Conservation (phyloP, 768 basidiomycete genomes). For the Udeniomyces megalosporus region DNA sequence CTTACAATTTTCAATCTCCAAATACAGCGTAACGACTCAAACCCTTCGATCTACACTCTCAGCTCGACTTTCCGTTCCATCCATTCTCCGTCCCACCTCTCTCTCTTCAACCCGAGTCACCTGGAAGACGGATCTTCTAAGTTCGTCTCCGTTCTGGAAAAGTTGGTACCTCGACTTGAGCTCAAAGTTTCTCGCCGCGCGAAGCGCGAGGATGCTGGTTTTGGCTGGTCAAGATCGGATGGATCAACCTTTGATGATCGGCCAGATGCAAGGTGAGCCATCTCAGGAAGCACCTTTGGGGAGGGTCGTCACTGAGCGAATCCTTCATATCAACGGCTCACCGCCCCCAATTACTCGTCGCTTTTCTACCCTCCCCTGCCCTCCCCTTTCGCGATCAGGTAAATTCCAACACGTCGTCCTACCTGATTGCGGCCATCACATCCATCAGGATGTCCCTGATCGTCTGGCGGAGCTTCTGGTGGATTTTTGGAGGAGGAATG, state of each 20-base stretch:
- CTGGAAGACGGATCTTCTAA: conserved; percentile 72
- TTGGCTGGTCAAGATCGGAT: conserved; percentile 85
- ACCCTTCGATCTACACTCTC: conserved; percentile 67
- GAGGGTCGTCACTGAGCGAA: too few relatives aligned
- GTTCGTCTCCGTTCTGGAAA: conserved; percentile 77
- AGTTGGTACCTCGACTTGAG: conserved; percentile 84
- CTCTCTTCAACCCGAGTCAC: conserved; percentile 34
- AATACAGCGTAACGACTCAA: conserved; percentile 65
- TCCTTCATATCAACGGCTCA: not conserved
- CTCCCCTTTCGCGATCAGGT: conserved; percentile 25
- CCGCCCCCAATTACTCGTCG: not conserved
- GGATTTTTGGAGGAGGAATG: conserved; percentile 85
- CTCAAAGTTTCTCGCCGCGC: conserved; percentile 53
- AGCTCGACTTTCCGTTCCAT: conserved; percentile 76
- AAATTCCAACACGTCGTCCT: conserved; percentile 90
- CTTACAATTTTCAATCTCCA: too few relatives aligned
- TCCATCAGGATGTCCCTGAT: conserved; percentile 84
- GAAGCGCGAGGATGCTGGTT: conserved; percentile 70
- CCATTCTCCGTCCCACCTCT: conserved; percentile 41
- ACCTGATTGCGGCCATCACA: conserved; percentile 73
- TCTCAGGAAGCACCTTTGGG: too few relatives aligned
- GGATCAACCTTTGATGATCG: conserved; percentile 87
- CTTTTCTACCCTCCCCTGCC: not conserved
- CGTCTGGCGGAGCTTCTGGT: conserved; percentile 61
- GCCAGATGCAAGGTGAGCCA: conserved; percentile 63